Base-by-base conservation (phyloP, 1,284 basidiomycete genomes). In the Volvariella volvacea region DNA sequence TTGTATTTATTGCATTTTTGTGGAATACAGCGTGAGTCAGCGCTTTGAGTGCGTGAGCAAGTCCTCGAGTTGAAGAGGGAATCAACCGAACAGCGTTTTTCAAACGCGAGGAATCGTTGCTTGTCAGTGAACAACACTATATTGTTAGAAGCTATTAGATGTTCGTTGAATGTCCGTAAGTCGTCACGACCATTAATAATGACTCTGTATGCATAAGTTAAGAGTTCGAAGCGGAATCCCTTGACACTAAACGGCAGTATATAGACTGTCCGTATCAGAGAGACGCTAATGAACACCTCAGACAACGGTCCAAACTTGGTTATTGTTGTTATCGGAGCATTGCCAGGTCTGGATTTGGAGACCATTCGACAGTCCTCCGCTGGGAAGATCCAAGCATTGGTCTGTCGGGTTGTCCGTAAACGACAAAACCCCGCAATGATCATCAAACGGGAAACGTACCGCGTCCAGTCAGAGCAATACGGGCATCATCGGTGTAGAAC, bases 341-440 rank as follows among this genome's bases (percentile, higher is more conserved):
- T 47, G 41, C 45, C 48, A 49, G 14, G 45, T 49, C 21, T 49
- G 48, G 12, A 47, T 41, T 33, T 49, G 40, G 32, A 43, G 43
- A 1, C 41, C 41, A 22, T 47, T 49, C 4, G 42, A 36, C 9
- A 45, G 28, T 21, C 10, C 43, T 12, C 45, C 45, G 8, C 43
- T 28, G 9, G 45, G 43, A 2, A 49, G 20, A 41, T 49, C 48
- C 10, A 49, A 38, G 22, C 48, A 47, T 44, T 43, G 44, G 12
- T 45, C 48, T 47, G 20, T 39, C 28, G 14, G 22, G 15, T 28
- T 20, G 39, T 8, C 3, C 8, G 21, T 15, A 37, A 7, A 14
- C 21, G 9, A 31, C 30, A 9, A 31, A 9, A 9, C 9, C 8
- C 14, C 7, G 7, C 34, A n/a, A 20, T 16, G 34, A 36, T 6